A percentile compares a stretch with the other conserved stretches of the same genome.
phyloP scores from a whole-genome alignment of 208 protist species.

The Polymyxa betae region DNA sequence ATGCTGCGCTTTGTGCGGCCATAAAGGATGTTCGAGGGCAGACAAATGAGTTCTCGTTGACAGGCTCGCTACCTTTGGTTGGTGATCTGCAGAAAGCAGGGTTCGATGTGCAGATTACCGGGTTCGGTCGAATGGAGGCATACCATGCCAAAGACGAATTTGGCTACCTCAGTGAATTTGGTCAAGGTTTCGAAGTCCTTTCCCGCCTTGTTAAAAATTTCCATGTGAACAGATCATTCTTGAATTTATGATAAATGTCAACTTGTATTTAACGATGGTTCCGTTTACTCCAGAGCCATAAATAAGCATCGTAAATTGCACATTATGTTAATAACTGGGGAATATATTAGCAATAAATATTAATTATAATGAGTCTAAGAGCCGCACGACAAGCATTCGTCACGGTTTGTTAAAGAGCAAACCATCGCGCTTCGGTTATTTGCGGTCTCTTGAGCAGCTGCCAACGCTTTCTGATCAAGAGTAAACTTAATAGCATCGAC shows the following conservation, averaged over 20 bases:
- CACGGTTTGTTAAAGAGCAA: conserved; percentile 68
- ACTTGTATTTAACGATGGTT: too few species aligned
- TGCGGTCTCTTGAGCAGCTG: conserved; percentile 43
- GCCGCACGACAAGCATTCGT: conserved; percentile 68
- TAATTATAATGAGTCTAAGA: conserved; percentile 63
- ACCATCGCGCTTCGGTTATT: not conserved
- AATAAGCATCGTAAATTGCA: too few species aligned
- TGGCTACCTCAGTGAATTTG: not conserved
- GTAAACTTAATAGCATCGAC: conserved; percentile 99
- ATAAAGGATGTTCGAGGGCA: not conserved
- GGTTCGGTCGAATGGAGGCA: conserved; percentile 3
- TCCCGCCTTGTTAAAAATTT: not conserved
- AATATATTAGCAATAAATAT: too few species aligned
- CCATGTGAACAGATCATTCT: too few species aligned
- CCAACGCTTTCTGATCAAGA: conserved; percentile 81
- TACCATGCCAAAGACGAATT: not conserved
- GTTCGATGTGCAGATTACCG: conserved; percentile 1
- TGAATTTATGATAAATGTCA: too few species aligned
- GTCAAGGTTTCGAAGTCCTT: not conserved
- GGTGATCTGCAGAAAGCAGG: not conserved
- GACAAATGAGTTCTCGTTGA: not conserved
- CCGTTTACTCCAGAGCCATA: too few species aligned
- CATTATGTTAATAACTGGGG: too few species aligned
- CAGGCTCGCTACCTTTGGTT: not conserved
- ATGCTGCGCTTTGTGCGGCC: not conserved